Evolutionary conservation across 805 yeast species (phyloP), one percentile per base, ranked within the genome.

Genomic region (Saccharomycopsis fodiens): DNA sequence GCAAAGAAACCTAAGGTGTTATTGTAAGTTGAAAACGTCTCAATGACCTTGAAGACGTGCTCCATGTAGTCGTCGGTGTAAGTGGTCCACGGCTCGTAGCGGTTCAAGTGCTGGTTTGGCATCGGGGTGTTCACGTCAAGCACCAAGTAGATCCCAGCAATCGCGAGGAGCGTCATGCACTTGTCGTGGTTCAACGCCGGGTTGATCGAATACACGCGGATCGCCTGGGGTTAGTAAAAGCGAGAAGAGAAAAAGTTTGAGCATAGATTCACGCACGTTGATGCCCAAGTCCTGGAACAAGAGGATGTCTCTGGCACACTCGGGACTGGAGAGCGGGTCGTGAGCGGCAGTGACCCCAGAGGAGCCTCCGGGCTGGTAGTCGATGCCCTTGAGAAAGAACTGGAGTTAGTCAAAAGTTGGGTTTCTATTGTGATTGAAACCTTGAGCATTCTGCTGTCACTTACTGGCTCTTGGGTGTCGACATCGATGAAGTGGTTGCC

Each of bases 361-460:
- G 0, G 95, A 81, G 0, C 97, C 97, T 7, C 97, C 97, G 0
- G 97, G 97, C 58, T 91, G 97, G 59, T 89, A 89, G 61, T 91
- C 97, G 1, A 91, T 84, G 16, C 97, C 97, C 61, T 76, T 81
- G 31, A 89, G 72, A 55, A 72, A 80, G 58, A 91, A 89, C 51
- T 47, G 20, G n/a, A 5, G 17, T n/a, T 17, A 19, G 34, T 45
- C 22, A 42, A 29, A 39, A 35, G n/a, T 16, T 3, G 15, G 7
- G 13, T 4, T 25, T 30, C 35, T 32, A 15, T n/a, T 13, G n/a
- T 20, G 19, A 20, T 7, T 7, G 3, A 22, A 25, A 23, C 19
- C 12, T 15, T 35, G 22, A 15, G 13, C 19, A n/a, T 7, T 41
- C n/a, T 30, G 36, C 20, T 29, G 10, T 19, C 16, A 63, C 73